These are phyloP conservation scores for Medicago lupulina DNA, from an alignment of 306 rosid genomes.

Conservation along the genomic window DNA sequence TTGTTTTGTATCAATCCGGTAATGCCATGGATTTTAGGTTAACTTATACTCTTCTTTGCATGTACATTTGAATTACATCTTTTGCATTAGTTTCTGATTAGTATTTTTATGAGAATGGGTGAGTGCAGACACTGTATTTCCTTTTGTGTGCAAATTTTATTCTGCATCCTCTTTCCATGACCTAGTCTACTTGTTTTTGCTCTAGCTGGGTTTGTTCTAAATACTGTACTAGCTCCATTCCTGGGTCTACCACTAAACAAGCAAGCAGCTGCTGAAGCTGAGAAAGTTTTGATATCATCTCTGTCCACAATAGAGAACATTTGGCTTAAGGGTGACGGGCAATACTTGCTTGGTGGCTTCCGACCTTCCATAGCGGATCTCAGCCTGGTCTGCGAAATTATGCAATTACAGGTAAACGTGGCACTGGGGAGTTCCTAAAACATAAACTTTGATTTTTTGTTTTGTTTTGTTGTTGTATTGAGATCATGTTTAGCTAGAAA, in stretches of 20 bases:
- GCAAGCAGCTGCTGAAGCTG: conserved; percentile 76
- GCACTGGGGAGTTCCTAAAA: conserved; percentile 3
- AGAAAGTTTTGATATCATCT: conserved; percentile 66
- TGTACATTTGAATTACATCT: conserved; percentile 3
- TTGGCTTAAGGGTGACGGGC: conserved; percentile 75
- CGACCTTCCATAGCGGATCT: conserved; percentile 86
- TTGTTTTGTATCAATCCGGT: conserved; percentile 5
- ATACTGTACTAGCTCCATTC: conserved; percentile 69
- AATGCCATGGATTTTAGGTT: conserved; percentile 9
- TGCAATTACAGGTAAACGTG: conserved; percentile 79
- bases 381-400: conserved; percentile 78
- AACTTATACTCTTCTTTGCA: conserved; percentile 19
- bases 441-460: neutral
- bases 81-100: conserved; percentile 4
- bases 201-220: conserved; percentile 59
- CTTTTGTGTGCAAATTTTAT: conserved; percentile 29
- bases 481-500: conserved; percentile 2
- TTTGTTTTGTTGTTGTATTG: neutral
- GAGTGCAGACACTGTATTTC: neutral
- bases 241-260: conserved; percentile 62
- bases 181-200: conserved; percentile 40
- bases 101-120: conserved; percentile 10
- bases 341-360: conserved; percentile 71
- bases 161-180: conserved; percentile 30
- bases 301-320: conserved; percentile 72